Evolutionary conservation across 2,329 filamentous ascomycete species (phyloP), one percentile per base, ranked within the genome.

Genomic region (Pleomassaria siparia): DNA sequence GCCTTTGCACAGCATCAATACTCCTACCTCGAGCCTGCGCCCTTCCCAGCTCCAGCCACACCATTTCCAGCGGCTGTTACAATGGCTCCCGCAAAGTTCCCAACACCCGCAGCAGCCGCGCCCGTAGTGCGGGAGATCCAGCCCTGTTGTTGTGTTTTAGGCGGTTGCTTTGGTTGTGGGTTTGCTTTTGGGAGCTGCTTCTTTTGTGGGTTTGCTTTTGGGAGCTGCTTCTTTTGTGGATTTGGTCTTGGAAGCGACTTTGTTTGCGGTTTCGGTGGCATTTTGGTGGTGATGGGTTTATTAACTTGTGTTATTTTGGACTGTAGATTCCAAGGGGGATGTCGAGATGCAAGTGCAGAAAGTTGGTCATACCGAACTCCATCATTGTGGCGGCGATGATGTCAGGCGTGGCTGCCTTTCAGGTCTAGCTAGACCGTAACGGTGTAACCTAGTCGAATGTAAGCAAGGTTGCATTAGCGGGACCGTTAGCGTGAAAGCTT

Each of bases 101-200:
- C 75, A 4, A 74, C 70, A 25, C 73, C 71, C 3, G 72, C 63
- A 21, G 76, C 70, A 24, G 62, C 70, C 54, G 65, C 64, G 55
- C 74, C 73, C 8, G 76, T 71, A 25, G 71, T 70, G 44, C 67
- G 69, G 47, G 71, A 75, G 55, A 78, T 67, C 75, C 75, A 78
- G 56, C 74, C 74, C 49, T 67, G 61, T 62, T 70, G 64, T 48
- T 44, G 24, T 30, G 24, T 16, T 39, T 33, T 20, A 18, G n/a
- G 22, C 11, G 35, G 35, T 24, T n/a, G 16, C 4, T 7, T 18
- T 36, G 32, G 18, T 15, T 22, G 24, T 15, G n/a, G n/a, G 6
- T 21, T 22, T 24, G 18, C 13, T 24, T 22, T n/a, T n/a, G n/a
- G 22, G 4, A 20, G 35, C n/a, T n/a, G 16, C 4, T 7, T 18